Conservation (phyloP, 805 yeast genomes). For the Kluyveromyces siamensis region DNA sequence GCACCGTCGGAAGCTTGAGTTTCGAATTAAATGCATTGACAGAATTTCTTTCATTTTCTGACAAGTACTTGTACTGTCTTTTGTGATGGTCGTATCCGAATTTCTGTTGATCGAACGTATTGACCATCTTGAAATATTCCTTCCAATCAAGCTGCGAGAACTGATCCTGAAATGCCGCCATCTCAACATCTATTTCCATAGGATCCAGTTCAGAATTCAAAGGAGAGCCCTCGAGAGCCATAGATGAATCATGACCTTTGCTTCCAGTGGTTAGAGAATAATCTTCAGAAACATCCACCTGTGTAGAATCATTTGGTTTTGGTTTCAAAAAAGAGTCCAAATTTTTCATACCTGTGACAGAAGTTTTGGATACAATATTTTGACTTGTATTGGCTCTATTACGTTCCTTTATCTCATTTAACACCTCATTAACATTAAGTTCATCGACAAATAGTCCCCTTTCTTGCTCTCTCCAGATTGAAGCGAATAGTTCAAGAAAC, state of each 20-base stretch:
- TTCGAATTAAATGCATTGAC: slow-evolving; percentile 3
- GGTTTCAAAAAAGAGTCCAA: slow-evolving; percentile 11
- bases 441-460: slow-evolving; percentile 82
- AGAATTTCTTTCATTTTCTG: slow-evolving; percentile 9
- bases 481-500: slow-evolving; percentile 66
- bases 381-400: slow-evolving; percentile 19
- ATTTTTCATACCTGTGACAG: slow-evolving; percentile 1
- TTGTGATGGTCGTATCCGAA: slow-evolving; percentile 53
- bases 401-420: slow-evolving; percentile 44
- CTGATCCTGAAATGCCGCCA: not conserved
- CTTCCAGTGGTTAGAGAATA: slow-evolving; percentile 1
- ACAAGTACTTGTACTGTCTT: slow-evolving; percentile 46
- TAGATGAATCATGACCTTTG: slow-evolving; percentile 2
- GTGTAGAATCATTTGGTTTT: slow-evolving; percentile 5
- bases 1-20: slow-evolving; percentile 19
- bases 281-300: slow-evolving; percentile 8
- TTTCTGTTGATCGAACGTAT: slow-evolving; percentile 55
- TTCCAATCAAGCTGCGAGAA: slow-evolving; percentile 45
- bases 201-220: not conserved
- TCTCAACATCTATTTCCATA: not conserved
- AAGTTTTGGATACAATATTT: not conserved
- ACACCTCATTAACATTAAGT: slow-evolving; percentile 51
- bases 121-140: slow-evolving; percentile 60
- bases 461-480: slow-evolving; percentile 81
- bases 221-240: not conserved